Base-by-base conservation (phyloP, 345 rosid species). In the Passiflora organensis region DNA sequence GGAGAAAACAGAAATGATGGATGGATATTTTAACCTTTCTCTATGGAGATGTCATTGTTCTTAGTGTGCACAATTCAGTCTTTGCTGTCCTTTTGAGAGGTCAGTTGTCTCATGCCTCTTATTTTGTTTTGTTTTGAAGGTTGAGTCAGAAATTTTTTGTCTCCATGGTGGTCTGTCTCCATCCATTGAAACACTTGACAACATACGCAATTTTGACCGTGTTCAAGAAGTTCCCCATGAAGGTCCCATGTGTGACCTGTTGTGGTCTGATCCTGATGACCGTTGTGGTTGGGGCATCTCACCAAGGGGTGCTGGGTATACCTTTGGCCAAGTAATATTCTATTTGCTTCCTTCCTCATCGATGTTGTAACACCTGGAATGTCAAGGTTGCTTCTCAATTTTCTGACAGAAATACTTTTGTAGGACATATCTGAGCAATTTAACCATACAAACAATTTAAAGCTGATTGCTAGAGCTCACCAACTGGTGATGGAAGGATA, bases 241-340 rank as follows among this genome's bases (percentile, higher is more conserved):
- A 70, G 97, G 97, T 62, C 96, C 97, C 23, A 87, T 91, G 96
- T 91, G 97, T 64, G 97, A 91, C 73, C 89, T 91, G n/a, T 70
- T 91, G 64, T 91, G 97, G 97, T 87, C 96, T 39, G 97, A 87
- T 51, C 97, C 97, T 1, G 97, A 91, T 64, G 97, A 91, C 66
- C 80, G 96, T 1, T 87, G 96, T 78, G 96, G 95, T 37, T 91
- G 95, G 97, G 97, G 96, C 23, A 85, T 91, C 72, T 87, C 96
- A 58, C 97, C 97, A 1, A 82, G 97, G 63, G 97, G 97, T 65
- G 97, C 96, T 10, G 96, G 96, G 51, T 87, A 87, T 75, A 87
- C 96, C 41, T 91, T 91, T 70, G 97, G 97, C 66, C 98, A 91
- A 72, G 98, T 91, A 79, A 64, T 47, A 51, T 46, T 13, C 13